phyloP scores from a whole-genome alignment of 2,329 filamentous ascomycete species.

The Diaporthe vexans region DNA sequence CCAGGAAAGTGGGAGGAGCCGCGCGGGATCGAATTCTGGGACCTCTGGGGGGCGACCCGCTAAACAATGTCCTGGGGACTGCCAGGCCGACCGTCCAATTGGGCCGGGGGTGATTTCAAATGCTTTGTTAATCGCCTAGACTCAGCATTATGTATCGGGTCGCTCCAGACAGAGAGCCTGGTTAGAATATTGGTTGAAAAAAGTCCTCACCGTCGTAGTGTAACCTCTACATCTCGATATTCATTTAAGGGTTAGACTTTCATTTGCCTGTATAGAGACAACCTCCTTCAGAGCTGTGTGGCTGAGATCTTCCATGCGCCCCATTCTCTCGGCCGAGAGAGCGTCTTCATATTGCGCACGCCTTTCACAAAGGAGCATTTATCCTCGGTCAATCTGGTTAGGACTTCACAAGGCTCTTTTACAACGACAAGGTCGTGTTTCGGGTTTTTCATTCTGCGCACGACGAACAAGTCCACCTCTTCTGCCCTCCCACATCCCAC shows the following conservation, averaged over 20 bases:
- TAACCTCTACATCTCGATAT: neutral
- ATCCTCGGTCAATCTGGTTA: neutral
- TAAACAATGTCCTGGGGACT: neutral
- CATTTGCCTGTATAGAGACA: neutral
- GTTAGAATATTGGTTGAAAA: neutral
- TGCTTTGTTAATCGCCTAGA: slow-evolving; percentile 36
- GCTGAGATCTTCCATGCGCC: neutral
- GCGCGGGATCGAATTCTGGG: slow-evolving; percentile 22
- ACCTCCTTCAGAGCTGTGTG: neutral
- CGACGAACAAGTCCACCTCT: neutral
- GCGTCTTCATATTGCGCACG: neutral
- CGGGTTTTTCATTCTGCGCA: neutral
- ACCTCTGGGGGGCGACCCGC: neutral
- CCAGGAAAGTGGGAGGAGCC: slow-evolving; percentile 6
- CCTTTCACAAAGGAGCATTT: neutral
- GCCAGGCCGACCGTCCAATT: slow-evolving; percentile 27
- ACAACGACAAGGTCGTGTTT: neutral
- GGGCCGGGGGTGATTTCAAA: slow-evolving; percentile 38
- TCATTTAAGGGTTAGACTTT: neutral
- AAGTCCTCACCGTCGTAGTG: neutral
- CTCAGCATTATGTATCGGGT: slow-evolving; percentile 28
- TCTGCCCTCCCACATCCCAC: neutral
- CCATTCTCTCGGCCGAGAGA: slow-evolving; percentile 23
- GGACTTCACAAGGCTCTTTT: neutral
- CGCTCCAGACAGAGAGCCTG: neutral